These are phyloP conservation scores for Hymenoscyphus repandus DNA, from an alignment of 2,329 filamentous ascomycete species.

Conservation along the genomic window DNA sequence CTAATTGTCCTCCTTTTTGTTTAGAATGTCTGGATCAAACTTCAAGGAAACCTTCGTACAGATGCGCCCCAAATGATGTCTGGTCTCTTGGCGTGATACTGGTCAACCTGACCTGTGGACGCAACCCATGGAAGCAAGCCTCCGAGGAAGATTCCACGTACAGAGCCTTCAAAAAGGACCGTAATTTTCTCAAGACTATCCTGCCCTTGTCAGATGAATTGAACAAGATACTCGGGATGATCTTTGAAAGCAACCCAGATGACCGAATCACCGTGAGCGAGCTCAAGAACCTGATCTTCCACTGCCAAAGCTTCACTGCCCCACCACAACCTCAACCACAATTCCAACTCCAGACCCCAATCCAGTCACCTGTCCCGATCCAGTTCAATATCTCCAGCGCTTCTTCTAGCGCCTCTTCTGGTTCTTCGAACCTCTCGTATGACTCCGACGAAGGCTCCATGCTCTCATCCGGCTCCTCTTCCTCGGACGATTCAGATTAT, in stretches of 20 bases:
- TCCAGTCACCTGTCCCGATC: conserved; percentile 7
- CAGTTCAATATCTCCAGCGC: conserved; percentile 4
- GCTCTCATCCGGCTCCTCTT: conserved; percentile 22
- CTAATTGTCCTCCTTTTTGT: conserved; percentile 29
- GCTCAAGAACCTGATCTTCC: conserved; percentile 69
- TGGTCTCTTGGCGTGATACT: conserved; percentile 98
- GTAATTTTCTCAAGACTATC: conserved; percentile 86
- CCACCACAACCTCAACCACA: conserved; percentile 12
- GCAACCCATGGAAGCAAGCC: conserved; percentile 98
- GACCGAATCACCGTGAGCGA: conserved; percentile 78
- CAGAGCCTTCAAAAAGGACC: conserved; percentile 79
- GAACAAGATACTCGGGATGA: conserved; percentile 77
- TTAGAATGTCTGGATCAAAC: conserved; percentile 84
- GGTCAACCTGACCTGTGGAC: conserved; percentile 94
- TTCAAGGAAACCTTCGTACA: conserved; percentile 71
- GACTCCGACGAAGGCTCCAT: conserved; percentile 33
- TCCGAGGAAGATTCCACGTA: conserved; percentile 93
- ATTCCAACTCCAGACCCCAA: conserved; percentile 12
- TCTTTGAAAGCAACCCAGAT: conserved; percentile 82
- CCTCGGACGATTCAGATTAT: conserved; percentile 20
- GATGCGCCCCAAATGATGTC: conserved; percentile 90
- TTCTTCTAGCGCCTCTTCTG: conserved; percentile 35
- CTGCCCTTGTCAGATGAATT: conserved; percentile 85
- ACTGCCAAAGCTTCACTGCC: conserved; percentile 44
- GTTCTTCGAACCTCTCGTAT: conserved; percentile 39